A percentile compares a stretch with the other conserved stretches of the same genome.
These are phyloP conservation scores for Xylaria sp. DNA, from an alignment of 2,329 filamentous ascomycete genomes.

Conservation along the genomic window DNA sequence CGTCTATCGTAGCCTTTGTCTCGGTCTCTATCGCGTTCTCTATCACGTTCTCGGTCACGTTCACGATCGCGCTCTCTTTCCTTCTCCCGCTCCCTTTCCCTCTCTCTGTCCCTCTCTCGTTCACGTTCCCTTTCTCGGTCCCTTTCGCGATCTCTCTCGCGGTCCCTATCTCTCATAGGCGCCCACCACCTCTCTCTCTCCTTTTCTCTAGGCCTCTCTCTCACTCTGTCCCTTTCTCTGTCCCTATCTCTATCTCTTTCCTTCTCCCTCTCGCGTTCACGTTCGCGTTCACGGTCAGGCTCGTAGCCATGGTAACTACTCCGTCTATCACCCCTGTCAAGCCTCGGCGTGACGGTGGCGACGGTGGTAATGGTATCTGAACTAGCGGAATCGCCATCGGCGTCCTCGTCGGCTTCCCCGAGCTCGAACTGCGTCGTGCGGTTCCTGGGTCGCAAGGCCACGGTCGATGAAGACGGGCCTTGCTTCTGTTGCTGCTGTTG, in stretches of 20 bases:
- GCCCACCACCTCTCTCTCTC: conserved; percentile 21
- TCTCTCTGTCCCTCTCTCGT: neutral
- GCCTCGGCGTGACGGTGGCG: conserved; percentile 20
- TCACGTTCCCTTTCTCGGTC: conserved; percentile 20
- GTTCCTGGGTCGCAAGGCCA: conserved; percentile 9
- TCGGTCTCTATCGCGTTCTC: neutral
- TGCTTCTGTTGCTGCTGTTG: conserved; percentile 8
- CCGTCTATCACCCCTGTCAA: conserved; percentile 22
- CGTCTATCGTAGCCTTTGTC: conserved; percentile 29
- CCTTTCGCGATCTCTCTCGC: neutral
- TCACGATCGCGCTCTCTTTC: conserved; percentile 15
- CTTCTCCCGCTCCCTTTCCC: conserved; percentile 3
- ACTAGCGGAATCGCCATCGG: conserved; percentile 21
- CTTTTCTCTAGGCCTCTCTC: conserved; percentile 20
- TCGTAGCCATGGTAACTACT: conserved; percentile 28
- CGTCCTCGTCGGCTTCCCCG: conserved; percentile 22
- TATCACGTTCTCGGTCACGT: conserved; percentile 11
- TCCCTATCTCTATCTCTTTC: conserved; percentile 14
- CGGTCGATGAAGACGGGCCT: conserved; percentile 7
- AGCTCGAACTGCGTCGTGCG: conserved; percentile 30
- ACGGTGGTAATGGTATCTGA: conserved; percentile 27
- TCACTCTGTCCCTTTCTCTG: neutral
- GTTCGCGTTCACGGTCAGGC: conserved; percentile 6
- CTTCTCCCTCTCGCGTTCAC: conserved; percentile 3
- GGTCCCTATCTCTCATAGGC: conserved; percentile 11